These are phyloP conservation scores for Odontarrhena argentea DNA, from an alignment of 345 rosid species.

Conservation along the genomic window DNA sequence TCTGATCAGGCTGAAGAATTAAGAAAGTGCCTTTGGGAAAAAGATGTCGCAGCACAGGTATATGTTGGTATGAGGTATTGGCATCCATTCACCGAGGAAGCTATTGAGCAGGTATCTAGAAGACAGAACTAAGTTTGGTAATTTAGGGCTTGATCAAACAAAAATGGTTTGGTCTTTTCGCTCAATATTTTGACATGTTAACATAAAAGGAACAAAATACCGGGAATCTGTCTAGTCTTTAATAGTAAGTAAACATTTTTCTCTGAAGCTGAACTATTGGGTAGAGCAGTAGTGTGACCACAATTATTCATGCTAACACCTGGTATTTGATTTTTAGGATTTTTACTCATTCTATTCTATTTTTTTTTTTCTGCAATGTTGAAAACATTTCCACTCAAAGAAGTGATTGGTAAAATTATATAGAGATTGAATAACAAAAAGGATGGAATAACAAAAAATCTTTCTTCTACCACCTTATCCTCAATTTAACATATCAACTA, in stretches of 20 bases:
- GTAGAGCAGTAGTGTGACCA: not conserved
- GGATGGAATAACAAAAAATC: constrained; percentile 83
- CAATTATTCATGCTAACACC: not conserved
- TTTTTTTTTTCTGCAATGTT: not conserved
- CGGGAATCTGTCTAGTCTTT: not conserved
- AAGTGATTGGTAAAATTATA: no score
- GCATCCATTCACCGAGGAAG: constrained; percentile 99
- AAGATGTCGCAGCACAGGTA: constrained; percentile 84
- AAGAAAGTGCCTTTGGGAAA: constrained; percentile 79
- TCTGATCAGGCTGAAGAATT: constrained; percentile 80
- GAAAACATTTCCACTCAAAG: no score
- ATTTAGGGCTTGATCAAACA: not conserved
- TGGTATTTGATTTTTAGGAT: not conserved
- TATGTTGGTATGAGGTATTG: constrained; percentile 99
- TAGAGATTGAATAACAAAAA: constrained; percentile 61
- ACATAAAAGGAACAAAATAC: not conserved
- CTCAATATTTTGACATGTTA: not conserved
- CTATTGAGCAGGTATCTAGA: constrained; percentile 81
- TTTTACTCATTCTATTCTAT: not conserved
- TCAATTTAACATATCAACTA: constrained; percentile 95
- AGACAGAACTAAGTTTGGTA: not conserved
- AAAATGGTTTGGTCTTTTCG: no score
- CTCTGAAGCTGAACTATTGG: not conserved
- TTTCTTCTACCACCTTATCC: constrained; percentile 99
- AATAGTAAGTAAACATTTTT: not conserved